Conservation (phyloP, 1,284 basidiomycete genomes). For the Cryptococcus sp. region DNA sequence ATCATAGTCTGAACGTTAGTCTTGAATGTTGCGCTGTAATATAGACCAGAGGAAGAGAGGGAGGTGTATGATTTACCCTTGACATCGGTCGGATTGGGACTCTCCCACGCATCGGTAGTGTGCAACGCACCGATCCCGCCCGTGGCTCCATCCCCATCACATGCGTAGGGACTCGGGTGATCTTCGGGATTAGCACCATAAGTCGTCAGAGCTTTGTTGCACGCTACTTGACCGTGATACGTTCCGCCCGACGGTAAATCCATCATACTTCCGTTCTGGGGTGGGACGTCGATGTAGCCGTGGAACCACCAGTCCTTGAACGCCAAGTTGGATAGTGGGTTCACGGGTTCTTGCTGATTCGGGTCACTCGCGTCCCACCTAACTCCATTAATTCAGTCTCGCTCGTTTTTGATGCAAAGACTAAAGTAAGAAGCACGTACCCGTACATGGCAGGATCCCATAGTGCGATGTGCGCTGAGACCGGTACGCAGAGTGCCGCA, state of each 20-base stretch:
- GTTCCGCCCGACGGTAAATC: conserved; percentile 44
- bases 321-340: conserved; percentile 59
- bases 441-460: conserved; percentile 47
- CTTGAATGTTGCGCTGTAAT: not conserved
- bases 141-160: conserved; percentile 25
- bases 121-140: conserved; percentile 46
- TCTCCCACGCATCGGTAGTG: conserved; percentile 35
- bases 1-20: not conserved
- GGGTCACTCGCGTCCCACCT: conserved; percentile 40
- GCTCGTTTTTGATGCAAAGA: too few relatives aligned
- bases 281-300: conserved; percentile 43
- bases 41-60: not conserved
- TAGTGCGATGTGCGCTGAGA: conserved; percentile 41
- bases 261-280: conserved; percentile 37
- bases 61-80: conserved; percentile 14
- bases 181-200: conserved; percentile 26
- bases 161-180: conserved; percentile 33
- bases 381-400: not conserved
- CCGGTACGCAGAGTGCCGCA: conserved; percentile 8
- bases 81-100: conserved; percentile 37
- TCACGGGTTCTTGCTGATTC: conserved; percentile 54
- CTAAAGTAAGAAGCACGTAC: conserved; percentile 20
- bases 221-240: conserved; percentile 39
- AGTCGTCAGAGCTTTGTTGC: conserved; percentile 36
- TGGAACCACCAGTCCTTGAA: conserved; percentile 72